Evolutionary conservation across 305 asterid genomes (phyloP), one percentile per base, ranked within the genome.

Genomic region (Fraxinus latifolia): DNA sequence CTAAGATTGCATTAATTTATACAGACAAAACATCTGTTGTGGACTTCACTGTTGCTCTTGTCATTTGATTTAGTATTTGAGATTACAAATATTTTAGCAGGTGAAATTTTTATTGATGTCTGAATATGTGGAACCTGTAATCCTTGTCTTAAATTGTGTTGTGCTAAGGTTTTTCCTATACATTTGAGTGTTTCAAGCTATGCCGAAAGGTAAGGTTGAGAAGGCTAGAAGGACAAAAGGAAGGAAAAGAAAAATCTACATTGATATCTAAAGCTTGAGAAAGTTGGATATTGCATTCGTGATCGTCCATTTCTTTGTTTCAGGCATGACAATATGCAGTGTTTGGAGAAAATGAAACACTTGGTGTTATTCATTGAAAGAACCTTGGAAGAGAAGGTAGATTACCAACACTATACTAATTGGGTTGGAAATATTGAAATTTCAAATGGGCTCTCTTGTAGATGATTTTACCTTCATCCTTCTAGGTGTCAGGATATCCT

Each of bases 311-410:
- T 70, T 81, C 58, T 65, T 77, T 88, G 76, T 87, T 84, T 79
- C 91, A 96, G 99, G 94, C 99, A 96, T 91, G 99, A 96, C 85
- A 94, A 96, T 85, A 88, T 94, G 91, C 95, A 94, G 87, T 94
- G 87, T 83, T 85, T 96, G 90, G 99, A 96, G 89, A 94, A 94
- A 88, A 89, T 96, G 98, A 94, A 95, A 89, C 97, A 91, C 85
- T 88, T 96, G 90, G 97, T 92, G 85, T 76, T 96, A 83, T 96
- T 96, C 89, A 87, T 94, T 58, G 98, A 96, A 88, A 96, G 90
- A 85, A 93, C 82, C 36, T 86, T 96, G 92, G 99, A 94, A 37
- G 93, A 91, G 84, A 94, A 94, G 97, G 99, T 96, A 86, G 60
- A 50, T 78, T 37, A 67, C 60, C 74, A 50, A 25, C 39, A 15